phyloP scores from a whole-genome alignment of 306 rosid species.

The Quercus cerris region DNA sequence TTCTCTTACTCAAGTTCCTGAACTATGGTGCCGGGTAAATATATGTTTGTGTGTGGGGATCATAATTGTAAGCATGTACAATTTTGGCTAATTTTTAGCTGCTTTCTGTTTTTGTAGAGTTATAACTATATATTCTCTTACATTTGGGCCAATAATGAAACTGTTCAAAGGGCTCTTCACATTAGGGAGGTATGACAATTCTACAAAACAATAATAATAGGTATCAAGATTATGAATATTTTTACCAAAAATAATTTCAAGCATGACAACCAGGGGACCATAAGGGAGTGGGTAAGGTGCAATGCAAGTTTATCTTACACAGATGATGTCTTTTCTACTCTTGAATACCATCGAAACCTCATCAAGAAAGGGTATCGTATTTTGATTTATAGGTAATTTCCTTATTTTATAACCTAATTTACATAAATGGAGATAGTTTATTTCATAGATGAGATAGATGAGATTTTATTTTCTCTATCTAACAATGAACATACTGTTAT shows the following conservation, averaged over 20 bases:
- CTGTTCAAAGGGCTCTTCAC: constrained; percentile 18
- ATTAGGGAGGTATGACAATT: constrained; percentile 9
- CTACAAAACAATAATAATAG: too few species aligned
- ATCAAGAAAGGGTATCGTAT: constrained; percentile 1
- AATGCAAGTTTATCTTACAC: constrained; percentile 4
- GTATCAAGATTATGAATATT: too few species aligned
- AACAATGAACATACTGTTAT: too few species aligned
- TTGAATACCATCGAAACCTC: constrained; percentile 11
- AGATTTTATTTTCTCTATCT: too few species aligned
- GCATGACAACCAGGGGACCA: constrained; percentile 24
- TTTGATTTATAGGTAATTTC: constrained; percentile 19
- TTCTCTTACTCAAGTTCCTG: neutral
- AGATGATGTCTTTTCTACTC: neutral
- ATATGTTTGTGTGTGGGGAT: neutral
- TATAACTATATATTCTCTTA: constrained; percentile 8
- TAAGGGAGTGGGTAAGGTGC: constrained; percentile 24
- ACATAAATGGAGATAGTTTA: neutral
- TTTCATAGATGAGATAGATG: too few species aligned
- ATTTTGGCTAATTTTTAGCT: neutral
- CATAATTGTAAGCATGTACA: neutral
- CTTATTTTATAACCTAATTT: neutral
- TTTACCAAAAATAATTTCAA: neutral
- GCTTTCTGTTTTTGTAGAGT: neutral
- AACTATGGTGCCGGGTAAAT: constrained; percentile 2
- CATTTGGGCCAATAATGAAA: constrained; percentile 20